A percentile compares a stretch with the other conserved stretches of the same genome.
Evolutionary conservation across 192 early-diverging fungal species (phyloP).

Genomic region (Allomyces javanicus): DNA sequence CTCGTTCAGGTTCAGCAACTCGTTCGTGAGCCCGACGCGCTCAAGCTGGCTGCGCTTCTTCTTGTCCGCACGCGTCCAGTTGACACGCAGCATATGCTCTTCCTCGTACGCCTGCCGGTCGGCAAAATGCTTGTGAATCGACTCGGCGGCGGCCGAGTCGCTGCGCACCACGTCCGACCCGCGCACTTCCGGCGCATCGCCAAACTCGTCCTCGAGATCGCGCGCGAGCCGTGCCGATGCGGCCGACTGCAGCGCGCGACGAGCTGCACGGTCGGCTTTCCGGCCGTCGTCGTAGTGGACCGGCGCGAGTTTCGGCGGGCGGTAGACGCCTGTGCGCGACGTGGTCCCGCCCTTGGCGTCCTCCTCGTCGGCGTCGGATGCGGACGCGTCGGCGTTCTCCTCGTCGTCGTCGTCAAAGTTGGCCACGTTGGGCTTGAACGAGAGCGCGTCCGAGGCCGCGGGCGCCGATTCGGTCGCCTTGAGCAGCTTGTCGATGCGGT

Average conservation of each 20-base stretch:
- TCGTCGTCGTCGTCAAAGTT: conserved; percentile 27
- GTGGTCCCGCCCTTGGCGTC: conserved; percentile 15
- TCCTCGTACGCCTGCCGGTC: conserved; percentile 67
- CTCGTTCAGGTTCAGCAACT: conserved; percentile 25
- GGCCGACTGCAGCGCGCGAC: too few species aligned
- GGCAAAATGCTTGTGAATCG: conserved; percentile 31
- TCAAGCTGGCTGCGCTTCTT: conserved; percentile 32
- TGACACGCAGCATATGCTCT: conserved; percentile 64
- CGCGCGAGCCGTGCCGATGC: conserved; percentile 61
- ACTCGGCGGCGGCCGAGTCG: conserved; percentile 29
- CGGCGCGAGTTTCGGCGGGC: conserved; percentile 64
- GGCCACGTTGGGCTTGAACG: conserved; percentile 75
- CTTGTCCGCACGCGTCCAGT: conserved; percentile 53
- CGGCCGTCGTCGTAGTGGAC: conserved; percentile 62
- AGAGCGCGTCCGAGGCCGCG: conserved; percentile 47
- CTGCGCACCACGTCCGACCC: conserved; percentile 50
- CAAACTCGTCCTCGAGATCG: conserved; percentile 64
- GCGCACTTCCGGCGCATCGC: conserved; percentile 63
- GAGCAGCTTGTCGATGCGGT: conserved; percentile 91
- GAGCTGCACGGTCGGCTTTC: too few species aligned
- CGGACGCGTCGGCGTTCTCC: conserved; percentile 7
- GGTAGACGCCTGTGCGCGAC: conserved; percentile 44
- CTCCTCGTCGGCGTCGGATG: conserved; percentile 1
- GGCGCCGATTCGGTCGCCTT: conserved; percentile 24
- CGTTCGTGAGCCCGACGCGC: conserved; percentile 49